These are phyloP conservation scores for Penicillium sp. DNA, from an alignment of 2,329 filamentous ascomycete genomes.

Conservation along the genomic window DNA sequence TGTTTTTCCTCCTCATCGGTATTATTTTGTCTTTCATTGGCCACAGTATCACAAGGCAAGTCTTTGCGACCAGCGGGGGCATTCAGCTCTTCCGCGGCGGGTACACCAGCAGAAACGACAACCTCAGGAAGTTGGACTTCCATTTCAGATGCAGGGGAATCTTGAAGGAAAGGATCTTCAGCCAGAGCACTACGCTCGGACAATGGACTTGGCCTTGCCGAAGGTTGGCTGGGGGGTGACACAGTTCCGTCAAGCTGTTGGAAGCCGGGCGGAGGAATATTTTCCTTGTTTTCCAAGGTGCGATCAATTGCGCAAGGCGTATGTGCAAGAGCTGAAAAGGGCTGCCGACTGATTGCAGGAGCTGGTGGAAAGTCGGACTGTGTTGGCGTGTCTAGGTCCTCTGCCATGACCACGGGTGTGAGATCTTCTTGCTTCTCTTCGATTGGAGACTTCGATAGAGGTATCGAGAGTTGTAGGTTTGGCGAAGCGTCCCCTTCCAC, in stretches of 20 bases:
- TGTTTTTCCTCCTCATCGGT: neutral
- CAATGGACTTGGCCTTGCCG: conserved; percentile 5
- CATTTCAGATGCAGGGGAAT: neutral
- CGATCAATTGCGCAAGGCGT: conserved; percentile 8
- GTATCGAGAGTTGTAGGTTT: neutral
- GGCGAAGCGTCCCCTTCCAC: neutral
- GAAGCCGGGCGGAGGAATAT: conserved; percentile 16
- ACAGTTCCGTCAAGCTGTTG: neutral
- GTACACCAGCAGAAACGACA: neutral
- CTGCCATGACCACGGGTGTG: conserved; percentile 3
- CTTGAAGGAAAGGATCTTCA: conserved; percentile 11
- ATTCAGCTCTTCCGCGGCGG: neutral
- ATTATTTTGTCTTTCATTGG: too few relatives aligned
- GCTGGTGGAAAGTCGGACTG: conserved; percentile 9
- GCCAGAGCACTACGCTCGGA: conserved; percentile 9
- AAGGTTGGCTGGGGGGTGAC: conserved; percentile 2
- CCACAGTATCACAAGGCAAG: neutral
- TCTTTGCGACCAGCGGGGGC: neutral
- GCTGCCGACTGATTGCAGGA: neutral
- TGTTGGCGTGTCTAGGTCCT: conserved; percentile 18
- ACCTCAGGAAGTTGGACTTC: neutral
- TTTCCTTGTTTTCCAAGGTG: conserved; percentile 20
- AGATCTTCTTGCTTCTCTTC: neutral
- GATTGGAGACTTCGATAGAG: neutral
- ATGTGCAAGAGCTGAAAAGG: conserved; percentile 6